Conservation (phyloP, 169 alveolate genomes). For the Ichthyophthirius multifiliis region DNA sequence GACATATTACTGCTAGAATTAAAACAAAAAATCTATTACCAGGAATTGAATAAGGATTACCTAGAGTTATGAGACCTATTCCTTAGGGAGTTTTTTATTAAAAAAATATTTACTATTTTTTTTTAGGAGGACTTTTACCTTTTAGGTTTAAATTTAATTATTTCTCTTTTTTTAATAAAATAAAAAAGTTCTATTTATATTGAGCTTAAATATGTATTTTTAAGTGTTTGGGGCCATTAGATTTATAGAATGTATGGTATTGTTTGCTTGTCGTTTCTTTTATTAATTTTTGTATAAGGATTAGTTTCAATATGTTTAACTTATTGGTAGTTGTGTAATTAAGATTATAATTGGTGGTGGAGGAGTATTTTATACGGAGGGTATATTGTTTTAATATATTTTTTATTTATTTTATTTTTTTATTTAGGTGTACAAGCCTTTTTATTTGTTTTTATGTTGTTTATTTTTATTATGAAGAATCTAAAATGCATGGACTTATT, state of each 20-base stretch:
- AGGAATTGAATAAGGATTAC: not conserved
- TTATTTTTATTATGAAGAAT: not conserved
- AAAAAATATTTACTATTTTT: not conserved
- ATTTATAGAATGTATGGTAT: conserved; percentile 12
- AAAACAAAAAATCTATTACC: conserved; percentile 8
- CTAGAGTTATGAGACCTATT: conserved; percentile 3
- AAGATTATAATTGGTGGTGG: conserved; percentile 47
- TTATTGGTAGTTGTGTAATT: conserved; percentile 9
- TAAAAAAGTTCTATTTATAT: conserved; percentile 2
- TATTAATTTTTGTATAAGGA: conserved; percentile 18
- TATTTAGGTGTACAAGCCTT: not conserved
- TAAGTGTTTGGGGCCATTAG: conserved; percentile 36
- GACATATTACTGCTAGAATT: conserved; percentile 25
- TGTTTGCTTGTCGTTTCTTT: not conserved
- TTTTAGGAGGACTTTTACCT: conserved; percentile 21
- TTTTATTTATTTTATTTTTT: not conserved
- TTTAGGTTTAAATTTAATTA: conserved; percentile 12
- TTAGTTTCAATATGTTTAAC: conserved; percentile 27
- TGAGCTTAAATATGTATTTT: conserved; percentile 8
- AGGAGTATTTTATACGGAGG: conserved; percentile 39
- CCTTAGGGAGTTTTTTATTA: conserved; percentile 2
- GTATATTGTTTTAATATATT: not conserved
- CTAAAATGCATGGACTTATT: conserved; percentile 10
- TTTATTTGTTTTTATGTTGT: not conserved
- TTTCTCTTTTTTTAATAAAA: not conserved